Percentiles rank a stretch among this genome's conserved stretches.
phyloP scores from a whole-genome alignment of 164 flowering plant genomes.

The Chimonanthus praecox region DNA sequence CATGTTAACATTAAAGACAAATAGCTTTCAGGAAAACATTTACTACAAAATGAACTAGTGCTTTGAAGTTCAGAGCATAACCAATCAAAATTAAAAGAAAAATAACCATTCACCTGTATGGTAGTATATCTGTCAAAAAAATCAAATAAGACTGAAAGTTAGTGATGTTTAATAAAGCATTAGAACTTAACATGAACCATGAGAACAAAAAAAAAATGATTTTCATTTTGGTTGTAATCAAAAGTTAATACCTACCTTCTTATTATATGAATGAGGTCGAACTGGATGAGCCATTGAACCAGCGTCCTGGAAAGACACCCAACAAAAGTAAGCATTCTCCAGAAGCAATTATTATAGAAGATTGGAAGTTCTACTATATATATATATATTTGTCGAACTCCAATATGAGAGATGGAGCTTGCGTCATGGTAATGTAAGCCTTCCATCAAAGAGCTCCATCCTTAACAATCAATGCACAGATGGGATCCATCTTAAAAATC shows the following conservation, averaged over 20 bases:
- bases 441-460: too few relatives aligned
- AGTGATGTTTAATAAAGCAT: conserved; percentile 6
- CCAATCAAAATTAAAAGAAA: not conserved
- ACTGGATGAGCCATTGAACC: conserved; percentile 99
- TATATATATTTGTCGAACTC: too few relatives aligned
- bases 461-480: too few relatives aligned
- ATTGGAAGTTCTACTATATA: too few relatives aligned
- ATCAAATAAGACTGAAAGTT: conserved; percentile 9
- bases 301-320: conserved; percentile 59
- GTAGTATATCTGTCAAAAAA: conserved; percentile 81
- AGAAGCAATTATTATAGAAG: too few relatives aligned
- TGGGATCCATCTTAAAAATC: too few relatives aligned
- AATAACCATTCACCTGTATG: conserved; percentile 64
- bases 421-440: too few relatives aligned
- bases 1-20: conserved; percentile 4
- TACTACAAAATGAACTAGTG: not conserved
- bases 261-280: conserved; percentile 94
- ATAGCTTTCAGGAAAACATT: not conserved
- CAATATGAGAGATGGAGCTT: too few relatives aligned
- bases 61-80: not conserved
- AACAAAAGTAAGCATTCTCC: conserved; percentile 6
- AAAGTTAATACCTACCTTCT: conserved; percentile 56
- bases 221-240: too few relatives aligned
- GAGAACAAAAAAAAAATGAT: not conserved
- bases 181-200: not conserved